These are phyloP conservation scores for Pseudogymnoascus pannorum DNA, from an alignment of 2,329 filamentous ascomycete species.

Conservation along the genomic window DNA sequence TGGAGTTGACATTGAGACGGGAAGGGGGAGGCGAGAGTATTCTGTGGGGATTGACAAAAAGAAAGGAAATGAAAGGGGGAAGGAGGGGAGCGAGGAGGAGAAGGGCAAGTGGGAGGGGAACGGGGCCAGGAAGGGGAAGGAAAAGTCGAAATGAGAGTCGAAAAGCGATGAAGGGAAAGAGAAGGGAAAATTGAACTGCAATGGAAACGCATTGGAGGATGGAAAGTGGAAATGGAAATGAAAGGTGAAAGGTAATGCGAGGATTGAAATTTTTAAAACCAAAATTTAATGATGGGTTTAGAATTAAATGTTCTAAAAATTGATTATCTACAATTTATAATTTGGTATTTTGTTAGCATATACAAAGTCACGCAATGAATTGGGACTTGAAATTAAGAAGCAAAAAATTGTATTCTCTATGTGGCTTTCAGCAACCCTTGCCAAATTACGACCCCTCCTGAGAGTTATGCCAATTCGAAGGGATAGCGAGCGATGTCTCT, in stretches of 20 bases:
- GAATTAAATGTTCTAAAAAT: neutral
- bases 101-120: neutral
- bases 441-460: neutral
- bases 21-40: neutral
- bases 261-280: neutral
- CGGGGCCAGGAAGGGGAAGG: neutral
- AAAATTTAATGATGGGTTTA: neutral
- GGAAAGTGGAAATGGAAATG: neutral
- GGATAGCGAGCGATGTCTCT: neutral
- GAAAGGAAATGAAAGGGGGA: neutral
- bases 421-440: neutral
- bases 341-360: neutral
- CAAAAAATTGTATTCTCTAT: neutral
- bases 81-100: neutral
- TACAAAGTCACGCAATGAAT: neutral
- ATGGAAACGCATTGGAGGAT: neutral
- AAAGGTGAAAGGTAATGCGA: neutral
- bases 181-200: neutral
- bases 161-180: neutral
- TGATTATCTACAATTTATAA: neutral
- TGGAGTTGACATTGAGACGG: neutral
- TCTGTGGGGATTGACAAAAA: neutral
- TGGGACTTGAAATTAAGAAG: neutral
- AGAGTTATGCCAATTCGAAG: constrained; percentile 3
- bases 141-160: neutral